Conservation (phyloP, 192 early-diverging fungal species). For the Phycomyces nitens region DNA sequence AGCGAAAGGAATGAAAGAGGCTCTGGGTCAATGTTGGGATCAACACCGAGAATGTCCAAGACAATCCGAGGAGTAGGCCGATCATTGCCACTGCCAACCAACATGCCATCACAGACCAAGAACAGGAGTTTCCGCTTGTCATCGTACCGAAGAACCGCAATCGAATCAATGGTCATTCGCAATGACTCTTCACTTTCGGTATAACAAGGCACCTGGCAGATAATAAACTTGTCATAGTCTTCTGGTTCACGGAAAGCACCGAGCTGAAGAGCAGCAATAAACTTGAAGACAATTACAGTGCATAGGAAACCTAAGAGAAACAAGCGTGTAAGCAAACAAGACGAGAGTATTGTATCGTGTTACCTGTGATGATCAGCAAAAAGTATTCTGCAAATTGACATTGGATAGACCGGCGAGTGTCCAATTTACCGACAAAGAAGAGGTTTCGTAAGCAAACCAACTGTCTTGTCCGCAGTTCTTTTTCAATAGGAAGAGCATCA, state of each 20-base stretch:
- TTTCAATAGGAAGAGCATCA: conserved; percentile 53
- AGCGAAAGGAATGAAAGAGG: conserved; percentile 84
- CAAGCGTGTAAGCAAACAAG: background rate
- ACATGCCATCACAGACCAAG: conserved; percentile 95
- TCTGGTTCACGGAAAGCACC: conserved; percentile 69
- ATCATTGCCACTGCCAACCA: conserved; percentile 96
- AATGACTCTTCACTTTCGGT: conserved; percentile 96
- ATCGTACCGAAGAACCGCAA: conserved; percentile 87
- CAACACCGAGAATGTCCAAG: conserved; percentile 92
- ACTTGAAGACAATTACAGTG: conserved; percentile 79
- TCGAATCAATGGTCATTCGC: conserved; percentile 89
- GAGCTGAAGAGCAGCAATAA: conserved; percentile 76
- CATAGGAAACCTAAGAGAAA: conserved; percentile 59
- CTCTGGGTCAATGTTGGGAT: conserved; percentile 78
- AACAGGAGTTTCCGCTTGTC: conserved; percentile 98
- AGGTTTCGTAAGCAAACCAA: conserved; percentile 77
- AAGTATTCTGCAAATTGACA: conserved; percentile 86
- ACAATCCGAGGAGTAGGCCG: conserved; percentile 95
- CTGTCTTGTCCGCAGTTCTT: conserved; percentile 44
- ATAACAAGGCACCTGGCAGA: conserved; percentile 95
- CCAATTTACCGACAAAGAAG: conserved; percentile 87
- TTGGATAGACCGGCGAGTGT: conserved; percentile 74
- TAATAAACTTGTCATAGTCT: conserved; percentile 86
- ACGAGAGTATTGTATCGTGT: conserved; percentile 53
- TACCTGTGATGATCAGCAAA: conserved; percentile 68